A percentile compares a stretch with the other conserved stretches of the same genome.
phyloP scores from a whole-genome alignment of 371 early-diverging fungal genomes.

The Cokeromyces recurvatus region DNA sequence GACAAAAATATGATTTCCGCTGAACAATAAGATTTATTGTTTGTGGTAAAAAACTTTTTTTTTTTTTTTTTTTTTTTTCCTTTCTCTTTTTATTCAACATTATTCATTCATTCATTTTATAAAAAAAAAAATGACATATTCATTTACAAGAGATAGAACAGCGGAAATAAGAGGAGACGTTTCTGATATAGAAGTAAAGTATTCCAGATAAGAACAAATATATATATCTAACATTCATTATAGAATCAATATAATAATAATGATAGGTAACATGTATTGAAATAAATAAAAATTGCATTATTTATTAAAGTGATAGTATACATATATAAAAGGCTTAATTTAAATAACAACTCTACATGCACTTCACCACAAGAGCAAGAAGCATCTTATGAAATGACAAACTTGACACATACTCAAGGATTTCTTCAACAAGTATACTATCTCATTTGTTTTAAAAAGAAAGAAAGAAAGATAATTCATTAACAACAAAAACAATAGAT shows the following conservation, averaged over 20 bases:
- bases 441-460: background rate
- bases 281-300: no score
- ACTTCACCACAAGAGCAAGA: conserved; percentile 7
- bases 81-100: conserved; percentile 1
- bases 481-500: conserved; percentile 18
- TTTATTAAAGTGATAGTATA: no score
- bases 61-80: conserved; percentile 4
- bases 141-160: conserved; percentile 33
- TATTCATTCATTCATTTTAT: background rate
- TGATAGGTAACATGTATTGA: background rate
- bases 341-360: no score
- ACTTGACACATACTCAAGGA: background rate
- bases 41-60: background rate
- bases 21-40: background rate
- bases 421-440: conserved; percentile 3
- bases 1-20: no score
- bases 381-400: conserved; percentile 13
- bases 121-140: conserved; percentile 19
- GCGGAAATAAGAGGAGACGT: conserved; percentile 19
- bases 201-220: no score
- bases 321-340: no score
- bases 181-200: background rate
- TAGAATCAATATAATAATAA: background rate
- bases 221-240: background rate
- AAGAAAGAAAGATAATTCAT: conserved; percentile 1